Evolutionary conservation across 2,329 filamentous ascomycete species (phyloP), one percentile per base, ranked within the genome.

Genomic region (Pseudodiploospora longispora): DNA sequence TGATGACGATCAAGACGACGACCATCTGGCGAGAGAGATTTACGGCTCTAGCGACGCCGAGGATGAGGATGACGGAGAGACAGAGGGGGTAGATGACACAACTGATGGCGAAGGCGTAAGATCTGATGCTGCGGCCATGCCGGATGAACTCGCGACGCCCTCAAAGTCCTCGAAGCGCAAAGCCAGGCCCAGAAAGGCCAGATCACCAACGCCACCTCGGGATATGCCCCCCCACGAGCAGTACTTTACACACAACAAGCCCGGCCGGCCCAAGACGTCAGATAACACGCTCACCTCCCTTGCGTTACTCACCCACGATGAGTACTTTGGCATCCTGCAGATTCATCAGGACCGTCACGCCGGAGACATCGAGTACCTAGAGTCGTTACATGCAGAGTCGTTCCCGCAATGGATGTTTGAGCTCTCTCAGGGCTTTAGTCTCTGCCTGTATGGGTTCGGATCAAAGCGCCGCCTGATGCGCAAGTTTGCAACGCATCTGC

Each of bases 361-460:
- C 31, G 65, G 73, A 3, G 86, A 94, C 51, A 77, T 86, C 41
- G 71, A 77, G 12, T 84, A 85, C 51, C 70, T 98, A 28, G 74
- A 85, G 52, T 75, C 80, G 6, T 66, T 95, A 27, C 91, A 97
- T 59, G 71, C 80, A 37, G 80, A 85, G 48, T 88, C 85, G 1
- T 97, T 95, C 60, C 77, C 83, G 2, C 93, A 97, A 60, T 98
- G 93, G 93, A 69, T 76, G 1, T 96, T 97, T 60, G 93, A 98
- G 68, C 75, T 97, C 10, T 74, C 81, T 5, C 81, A 95, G 60
- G 82, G 82, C 27, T 97, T 95, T 70, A 89, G 87, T 56, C 71
- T 97, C 41, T 95, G 93, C 59, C 68, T 96, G 0, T 96, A 94
- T 60, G 93, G 93, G 30, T 95, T 88, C 60, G 93, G 93, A 1